Conservation (phyloP, 306 rosid genomes). For the Castanopsis chinensis region DNA sequence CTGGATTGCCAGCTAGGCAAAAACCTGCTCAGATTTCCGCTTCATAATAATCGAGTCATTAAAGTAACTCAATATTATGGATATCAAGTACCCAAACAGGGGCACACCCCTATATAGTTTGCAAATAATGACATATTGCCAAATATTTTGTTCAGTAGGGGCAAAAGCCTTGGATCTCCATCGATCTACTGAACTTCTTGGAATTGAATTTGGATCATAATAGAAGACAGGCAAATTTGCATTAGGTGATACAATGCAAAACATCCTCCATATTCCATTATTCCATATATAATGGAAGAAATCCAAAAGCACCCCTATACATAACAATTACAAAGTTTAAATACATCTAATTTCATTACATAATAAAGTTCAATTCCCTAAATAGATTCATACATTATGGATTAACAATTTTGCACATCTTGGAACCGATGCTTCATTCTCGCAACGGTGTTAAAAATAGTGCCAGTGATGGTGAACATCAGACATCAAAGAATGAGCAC, state of each 20-base stretch:
- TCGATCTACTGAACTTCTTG: not conserved
- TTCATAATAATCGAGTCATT: too few species aligned
- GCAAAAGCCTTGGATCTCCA: too few species aligned
- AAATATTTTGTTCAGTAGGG: too few species aligned
- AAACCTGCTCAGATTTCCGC: too few species aligned
- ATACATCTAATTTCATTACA: constrained; percentile 28
- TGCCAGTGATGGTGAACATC: constrained; percentile 30
- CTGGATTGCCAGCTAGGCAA: too few species aligned
- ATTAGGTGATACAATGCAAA: not conserved
- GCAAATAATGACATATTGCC: too few species aligned
- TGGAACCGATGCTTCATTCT: constrained; percentile 32
- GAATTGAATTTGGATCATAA: not conserved
- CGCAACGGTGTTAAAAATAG: constrained; percentile 22
- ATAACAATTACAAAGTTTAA: not conserved
- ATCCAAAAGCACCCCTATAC: constrained; percentile 16
- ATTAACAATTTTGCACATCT: constrained; percentile 24
- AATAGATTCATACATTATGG: constrained; percentile 26
- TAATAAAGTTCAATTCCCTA: constrained; percentile 18
- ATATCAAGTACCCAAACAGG: too few species aligned
- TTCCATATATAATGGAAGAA: not conserved
- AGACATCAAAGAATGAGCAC: constrained; percentile 53
- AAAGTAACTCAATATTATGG: too few species aligned
- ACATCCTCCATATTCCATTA: not conserved
- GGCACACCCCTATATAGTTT: too few species aligned
- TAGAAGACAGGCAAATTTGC: not conserved